Percentiles rank a stretch among this genome's conserved stretches.
phyloP scores from a whole-genome alignment of 148 eudicot genomes.

The Amaranthus hypochondriacus region DNA sequence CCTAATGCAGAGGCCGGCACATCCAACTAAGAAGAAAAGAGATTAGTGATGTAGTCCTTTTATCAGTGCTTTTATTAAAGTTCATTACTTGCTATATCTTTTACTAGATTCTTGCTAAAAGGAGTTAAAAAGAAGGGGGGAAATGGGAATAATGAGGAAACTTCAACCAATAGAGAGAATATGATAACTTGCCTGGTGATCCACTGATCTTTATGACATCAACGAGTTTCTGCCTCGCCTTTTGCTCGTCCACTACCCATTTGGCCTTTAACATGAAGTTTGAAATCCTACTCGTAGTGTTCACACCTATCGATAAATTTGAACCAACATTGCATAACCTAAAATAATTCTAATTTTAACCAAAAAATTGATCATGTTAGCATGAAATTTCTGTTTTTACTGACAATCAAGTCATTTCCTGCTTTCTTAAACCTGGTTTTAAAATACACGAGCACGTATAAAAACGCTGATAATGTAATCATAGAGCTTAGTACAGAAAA shows the following conservation, averaged over 20 bases:
- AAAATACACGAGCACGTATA: neutral
- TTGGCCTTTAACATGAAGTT: constrained; percentile 10
- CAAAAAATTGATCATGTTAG: neutral
- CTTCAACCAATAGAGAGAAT: constrained; percentile 20
- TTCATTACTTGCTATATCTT: constrained; percentile 24
- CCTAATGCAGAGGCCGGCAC: constrained; percentile 21
- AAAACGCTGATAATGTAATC: neutral
- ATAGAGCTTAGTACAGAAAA: constrained; percentile 2
- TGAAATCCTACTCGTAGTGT: constrained; percentile 14
- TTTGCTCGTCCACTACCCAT: constrained; percentile 18
- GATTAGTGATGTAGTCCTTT: constrained; percentile 28
- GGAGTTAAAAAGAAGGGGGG: constrained; percentile 9
- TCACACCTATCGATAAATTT: constrained; percentile 20
- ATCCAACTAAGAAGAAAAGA: constrained; percentile 24
- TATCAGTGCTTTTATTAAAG: constrained; percentile 30
- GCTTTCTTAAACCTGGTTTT: neutral
- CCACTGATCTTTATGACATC: constrained; percentile 15
- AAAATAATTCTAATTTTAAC: neutral
- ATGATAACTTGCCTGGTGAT: constrained; percentile 30
- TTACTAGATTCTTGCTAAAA: constrained; percentile 27
- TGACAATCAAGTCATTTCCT: neutral
- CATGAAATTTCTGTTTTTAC: neutral
- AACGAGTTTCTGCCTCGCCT: constrained; percentile 26
- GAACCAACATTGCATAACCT: neutral
- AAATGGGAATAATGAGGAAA: constrained; percentile 26